Base-by-base conservation (phyloP, 176 grass and related monocot genomes). In the Musa schizocarpa region DNA sequence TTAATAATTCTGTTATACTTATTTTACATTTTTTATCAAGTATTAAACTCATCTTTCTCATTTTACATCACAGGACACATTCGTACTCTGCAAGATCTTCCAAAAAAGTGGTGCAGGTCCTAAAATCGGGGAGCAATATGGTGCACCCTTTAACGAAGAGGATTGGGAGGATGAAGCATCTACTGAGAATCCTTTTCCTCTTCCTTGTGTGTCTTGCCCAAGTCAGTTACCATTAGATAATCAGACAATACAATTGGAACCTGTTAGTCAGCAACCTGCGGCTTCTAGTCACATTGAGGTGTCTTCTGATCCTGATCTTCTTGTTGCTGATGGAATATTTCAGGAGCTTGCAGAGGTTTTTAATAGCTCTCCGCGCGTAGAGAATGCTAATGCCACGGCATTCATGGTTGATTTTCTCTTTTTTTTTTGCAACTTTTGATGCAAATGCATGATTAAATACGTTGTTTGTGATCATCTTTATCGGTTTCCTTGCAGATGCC, bases 51-150 rank as follows among this genome's bases (percentile, higher is more conserved):
- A 34, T 34, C 0, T 34, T 34, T 74, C 53, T 14, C n/a, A 11
- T 26, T 63, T n/a, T 68, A 24, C 78, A 49, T 71, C 83, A 68
- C 84, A 97, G 94, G 86, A 91, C 84, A 82, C 88, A 50, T 87
- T 77, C 43, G 90, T 97, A 52, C 75, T 97, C 50, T 90, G 87
- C 81, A 97, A 97, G 86, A 89, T 91, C 71, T 93, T 93, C 82
- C 82, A 93, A 72, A 93, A 93, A 76, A 97, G 88, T 64, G 94
- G 90, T 56, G 70, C 51, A 74, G 94, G 94, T 74, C 90, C 94
- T 21, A 97, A 93, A 82, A 80, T 86, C 24, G 90, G 93, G 22
- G 90, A 90, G 68, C 87, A 97, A 8, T 93, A 97, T 52, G 90
- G 93, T 68, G 93, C 90, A 53, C 93, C 90, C 75, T 97, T 97